A percentile compares a stretch with the other conserved stretches of the same genome.
These are phyloP conservation scores for Penicillium frequentans DNA, from an alignment of 2,329 filamentous ascomycete genomes.

Conservation along the genomic window DNA sequence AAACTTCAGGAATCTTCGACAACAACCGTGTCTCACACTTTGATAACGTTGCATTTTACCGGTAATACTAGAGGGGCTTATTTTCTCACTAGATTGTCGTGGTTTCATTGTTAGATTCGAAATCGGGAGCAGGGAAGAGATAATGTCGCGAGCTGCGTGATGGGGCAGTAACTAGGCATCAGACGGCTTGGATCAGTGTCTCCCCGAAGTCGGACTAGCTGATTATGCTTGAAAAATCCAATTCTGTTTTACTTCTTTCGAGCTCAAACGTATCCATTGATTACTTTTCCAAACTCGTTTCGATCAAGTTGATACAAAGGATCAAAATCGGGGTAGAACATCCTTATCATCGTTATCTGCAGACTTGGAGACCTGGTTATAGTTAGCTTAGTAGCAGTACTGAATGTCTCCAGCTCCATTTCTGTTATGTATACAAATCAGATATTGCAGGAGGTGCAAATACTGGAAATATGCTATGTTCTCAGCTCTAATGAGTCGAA, in stretches of 20 bases:
- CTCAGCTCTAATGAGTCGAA: neutral
- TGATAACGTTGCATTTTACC: neutral
- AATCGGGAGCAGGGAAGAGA: neutral
- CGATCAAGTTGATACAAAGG: no score
- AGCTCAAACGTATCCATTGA: neutral
- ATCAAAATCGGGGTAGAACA: no score
- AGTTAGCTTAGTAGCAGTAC: no score
- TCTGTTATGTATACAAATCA: neutral
- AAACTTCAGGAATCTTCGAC: neutral
- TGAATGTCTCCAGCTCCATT: no score
- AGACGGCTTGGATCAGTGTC: neutral
- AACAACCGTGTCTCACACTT: neutral
- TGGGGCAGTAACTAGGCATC: neutral
- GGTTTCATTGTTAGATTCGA: neutral
- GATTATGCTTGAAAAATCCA: neutral
- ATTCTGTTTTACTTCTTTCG: neutral
- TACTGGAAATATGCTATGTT: neutral
- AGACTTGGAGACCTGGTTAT: no score
- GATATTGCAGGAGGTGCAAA: neutral
- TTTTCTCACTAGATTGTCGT: neutral
- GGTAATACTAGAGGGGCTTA: neutral
- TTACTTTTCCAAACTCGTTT: no score
- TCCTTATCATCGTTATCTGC: no score
- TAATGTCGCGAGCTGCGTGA: neutral
- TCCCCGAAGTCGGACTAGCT: neutral